Conservation (phyloP, 352 stramenopile species). For the Globisporangium paddicum region DNA sequence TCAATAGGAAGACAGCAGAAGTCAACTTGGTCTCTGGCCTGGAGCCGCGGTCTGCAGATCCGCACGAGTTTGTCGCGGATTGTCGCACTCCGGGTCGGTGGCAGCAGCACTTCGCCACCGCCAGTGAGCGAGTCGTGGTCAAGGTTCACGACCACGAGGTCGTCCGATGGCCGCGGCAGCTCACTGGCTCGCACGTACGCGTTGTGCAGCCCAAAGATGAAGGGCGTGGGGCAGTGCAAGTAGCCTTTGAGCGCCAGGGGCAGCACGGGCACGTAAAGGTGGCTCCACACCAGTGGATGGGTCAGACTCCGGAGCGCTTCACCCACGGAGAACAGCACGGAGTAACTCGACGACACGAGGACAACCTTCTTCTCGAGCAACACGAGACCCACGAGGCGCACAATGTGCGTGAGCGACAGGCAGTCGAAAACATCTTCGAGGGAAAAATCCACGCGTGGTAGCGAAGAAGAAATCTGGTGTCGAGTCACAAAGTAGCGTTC, state of each 20-base stretch:
- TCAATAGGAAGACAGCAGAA: slow-evolving; percentile 11
- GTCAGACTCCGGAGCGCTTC: slow-evolving; percentile 51
- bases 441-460: slow-evolving; percentile 25
- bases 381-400: slow-evolving; percentile 57
- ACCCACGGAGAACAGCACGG: slow-evolving; percentile 47
- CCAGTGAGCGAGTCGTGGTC: slow-evolving; percentile 50
- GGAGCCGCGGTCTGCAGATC: slow-evolving; percentile 32
- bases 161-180: slow-evolving; percentile 36
- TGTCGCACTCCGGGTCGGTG: slow-evolving; percentile 25
- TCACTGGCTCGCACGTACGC: slow-evolving; percentile 49
- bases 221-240: slow-evolving; percentile 72
- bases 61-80: slow-evolving; percentile 38
- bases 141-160: slow-evolving; percentile 54
- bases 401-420: slow-evolving; percentile 48
- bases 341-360: slow-evolving; percentile 63
- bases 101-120: slow-evolving; percentile 33
- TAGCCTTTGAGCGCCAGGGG: slow-evolving; percentile 55
- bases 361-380: slow-evolving; percentile 75
- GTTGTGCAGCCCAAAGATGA: slow-evolving; percentile 71
- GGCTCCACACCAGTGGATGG: slow-evolving; percentile 64
- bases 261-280: slow-evolving; percentile 73
- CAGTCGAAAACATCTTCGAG: slow-evolving; percentile 53
- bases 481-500: background rate
- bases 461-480: background rate
- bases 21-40: slow-evolving; percentile 30